A percentile compares a stretch with the other conserved stretches of the same genome.
These are phyloP conservation scores for Trichoderma sp. DNA, from an alignment of 2,329 filamentous ascomycete genomes.

Conservation along the genomic window DNA sequence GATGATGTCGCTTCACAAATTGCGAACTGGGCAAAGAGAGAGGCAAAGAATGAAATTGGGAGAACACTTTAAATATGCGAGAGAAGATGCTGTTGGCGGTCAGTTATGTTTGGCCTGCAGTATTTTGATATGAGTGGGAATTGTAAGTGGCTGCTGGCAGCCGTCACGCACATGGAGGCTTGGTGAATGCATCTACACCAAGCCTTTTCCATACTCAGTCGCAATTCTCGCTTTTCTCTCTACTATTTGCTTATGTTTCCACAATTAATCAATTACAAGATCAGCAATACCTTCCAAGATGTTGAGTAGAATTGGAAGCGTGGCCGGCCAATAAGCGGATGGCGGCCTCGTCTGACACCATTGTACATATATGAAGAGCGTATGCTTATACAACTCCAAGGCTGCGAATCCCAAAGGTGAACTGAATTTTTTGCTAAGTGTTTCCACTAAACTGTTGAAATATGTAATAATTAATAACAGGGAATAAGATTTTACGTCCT, in stretches of 20 bases:
- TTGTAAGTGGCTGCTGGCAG: background rate
- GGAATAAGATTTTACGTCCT: too few relatives aligned
- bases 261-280: too few relatives aligned
- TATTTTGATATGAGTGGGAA: background rate
- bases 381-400: background rate
- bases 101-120: background rate
- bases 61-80: background rate
- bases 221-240: background rate
- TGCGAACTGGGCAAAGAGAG: background rate
- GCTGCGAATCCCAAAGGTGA: background rate
- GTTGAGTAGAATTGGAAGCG: background rate
- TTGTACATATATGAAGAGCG: background rate
- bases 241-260: background rate
- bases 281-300: background rate
- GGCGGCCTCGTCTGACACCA: background rate
- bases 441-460: too few relatives aligned
- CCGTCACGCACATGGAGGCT: background rate
- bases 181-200: background rate
- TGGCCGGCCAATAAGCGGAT: background rate
- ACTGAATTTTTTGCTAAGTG: too few relatives aligned
- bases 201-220: background rate
- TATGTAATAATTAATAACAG: too few relatives aligned
- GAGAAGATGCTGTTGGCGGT: background rate
- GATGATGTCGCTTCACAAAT: background rate
- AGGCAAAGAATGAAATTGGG: background rate